These are phyloP conservation scores for Teratosphaeria nubilosa DNA, from an alignment of 2,329 filamentous ascomycete genomes.

Conservation along the genomic window DNA sequence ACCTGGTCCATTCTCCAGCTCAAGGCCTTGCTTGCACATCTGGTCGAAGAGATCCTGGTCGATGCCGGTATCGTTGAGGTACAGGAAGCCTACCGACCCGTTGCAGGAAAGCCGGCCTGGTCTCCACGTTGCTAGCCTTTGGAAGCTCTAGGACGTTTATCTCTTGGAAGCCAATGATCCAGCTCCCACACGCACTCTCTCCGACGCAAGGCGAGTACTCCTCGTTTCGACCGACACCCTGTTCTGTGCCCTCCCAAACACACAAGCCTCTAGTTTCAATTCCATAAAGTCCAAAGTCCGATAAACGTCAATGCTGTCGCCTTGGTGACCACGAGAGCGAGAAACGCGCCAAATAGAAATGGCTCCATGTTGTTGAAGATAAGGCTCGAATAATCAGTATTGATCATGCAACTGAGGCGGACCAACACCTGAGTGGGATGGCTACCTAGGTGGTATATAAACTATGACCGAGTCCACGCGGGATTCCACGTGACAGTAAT, in stretches of 20 bases:
- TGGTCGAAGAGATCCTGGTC: slow-evolving; percentile 52
- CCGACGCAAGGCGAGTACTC: background rate
- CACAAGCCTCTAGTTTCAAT: background rate
- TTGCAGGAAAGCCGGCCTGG: slow-evolving; percentile 65
- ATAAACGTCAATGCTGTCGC: slow-evolving; percentile 8
- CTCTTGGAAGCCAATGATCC: slow-evolving; percentile 48
- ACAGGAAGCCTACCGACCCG: slow-evolving; percentile 78
- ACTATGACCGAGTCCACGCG: background rate
- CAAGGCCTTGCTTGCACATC: slow-evolving; percentile 58
- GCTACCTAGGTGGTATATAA: background rate
- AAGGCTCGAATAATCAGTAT: background rate
- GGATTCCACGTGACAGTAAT: background rate
- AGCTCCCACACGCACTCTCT: too few relatives aligned
- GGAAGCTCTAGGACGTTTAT: slow-evolving; percentile 72
- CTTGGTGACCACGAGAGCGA: slow-evolving; percentile 12
- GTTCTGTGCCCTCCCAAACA: too few relatives aligned
- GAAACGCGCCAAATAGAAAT: slow-evolving; percentile 6
- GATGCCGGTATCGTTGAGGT: slow-evolving; percentile 71
- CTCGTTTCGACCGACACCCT: background rate
- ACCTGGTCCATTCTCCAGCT: slow-evolving; percentile 37
- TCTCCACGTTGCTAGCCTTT: slow-evolving; percentile 49
- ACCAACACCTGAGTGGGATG: background rate
- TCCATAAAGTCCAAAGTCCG: background rate
- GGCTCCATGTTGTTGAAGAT: slow-evolving; percentile 8
- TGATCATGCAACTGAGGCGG: background rate